These are phyloP conservation scores for Neltuma alba DNA, from an alignment of 306 rosid species.

Conservation along the genomic window DNA sequence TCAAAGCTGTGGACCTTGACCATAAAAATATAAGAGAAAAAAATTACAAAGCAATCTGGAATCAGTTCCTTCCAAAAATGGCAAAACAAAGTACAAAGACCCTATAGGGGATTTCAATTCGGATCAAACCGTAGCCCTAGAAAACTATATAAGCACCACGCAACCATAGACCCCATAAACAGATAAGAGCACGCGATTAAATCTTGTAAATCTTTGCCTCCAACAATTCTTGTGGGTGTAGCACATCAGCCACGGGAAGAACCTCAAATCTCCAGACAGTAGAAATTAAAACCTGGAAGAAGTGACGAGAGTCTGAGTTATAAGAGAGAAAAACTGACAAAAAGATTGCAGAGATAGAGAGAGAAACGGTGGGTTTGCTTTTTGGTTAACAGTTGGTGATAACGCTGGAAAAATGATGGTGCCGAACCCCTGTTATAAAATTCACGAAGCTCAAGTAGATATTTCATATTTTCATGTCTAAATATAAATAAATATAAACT, in stretches of 20 bases:
- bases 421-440: background rate
- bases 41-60: constrained; percentile 43
- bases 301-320: background rate
- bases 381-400: background rate
- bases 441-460: background rate
- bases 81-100: constrained; percentile 48
- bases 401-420: background rate
- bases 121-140: constrained; percentile 44
- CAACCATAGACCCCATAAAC: constrained; percentile 1
- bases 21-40: constrained; percentile 22
- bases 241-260: constrained; percentile 3
- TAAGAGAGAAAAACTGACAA: background rate
- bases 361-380: background rate
- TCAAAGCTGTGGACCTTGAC: constrained; percentile 49
- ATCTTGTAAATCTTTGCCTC: constrained; percentile 14
- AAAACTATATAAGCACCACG: constrained; percentile 13
- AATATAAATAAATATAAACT: too few relatives aligned
- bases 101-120: constrained; percentile 30
- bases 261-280: background rate
- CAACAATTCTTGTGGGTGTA: background rate
- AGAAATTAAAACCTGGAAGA: background rate
- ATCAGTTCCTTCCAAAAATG: constrained; percentile 26
- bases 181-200: background rate
- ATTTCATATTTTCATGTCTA: too few relatives aligned
- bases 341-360: background rate